Evolutionary conservation across 345 rosid species (phyloP).

Genomic region (Zanthoxylum bungeanum): DNA sequence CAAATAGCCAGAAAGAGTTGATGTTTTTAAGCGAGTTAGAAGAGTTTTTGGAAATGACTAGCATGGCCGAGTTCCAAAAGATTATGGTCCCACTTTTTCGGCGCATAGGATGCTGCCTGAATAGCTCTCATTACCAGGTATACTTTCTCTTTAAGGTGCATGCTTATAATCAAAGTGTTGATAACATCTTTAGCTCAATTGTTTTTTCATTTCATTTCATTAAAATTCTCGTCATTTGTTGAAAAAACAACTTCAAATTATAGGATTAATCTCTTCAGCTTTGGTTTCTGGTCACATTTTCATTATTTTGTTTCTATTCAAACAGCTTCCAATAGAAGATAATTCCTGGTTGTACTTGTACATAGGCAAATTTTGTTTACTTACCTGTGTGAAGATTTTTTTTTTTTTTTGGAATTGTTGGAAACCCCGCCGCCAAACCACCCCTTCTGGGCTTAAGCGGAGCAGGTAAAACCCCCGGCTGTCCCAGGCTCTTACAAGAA

Average conservation of each 20-base stretch:
- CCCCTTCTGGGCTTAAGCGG: too few species aligned
- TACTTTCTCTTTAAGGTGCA: background rate
- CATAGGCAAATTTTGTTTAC: background rate
- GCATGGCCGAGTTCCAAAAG: conserved; percentile 56
- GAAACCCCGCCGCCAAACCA: too few species aligned
- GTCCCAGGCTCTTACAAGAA: too few species aligned
- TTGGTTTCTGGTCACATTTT: background rate
- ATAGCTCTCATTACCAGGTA: conserved; percentile 82
- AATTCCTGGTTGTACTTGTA: background rate
- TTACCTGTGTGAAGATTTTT: background rate
- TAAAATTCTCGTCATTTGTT: background rate
- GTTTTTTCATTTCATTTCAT: background rate
- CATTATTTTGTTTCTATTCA: background rate
- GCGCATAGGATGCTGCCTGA: conserved; percentile 64
- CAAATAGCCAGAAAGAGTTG: conserved; percentile 81
- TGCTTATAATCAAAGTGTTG: background rate
- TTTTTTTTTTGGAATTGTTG: too few species aligned
- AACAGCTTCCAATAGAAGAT: background rate
- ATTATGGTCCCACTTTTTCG: conserved; percentile 61
- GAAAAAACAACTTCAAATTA: background rate
- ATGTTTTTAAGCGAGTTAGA: conserved; percentile 83
- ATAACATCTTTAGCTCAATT: background rate
- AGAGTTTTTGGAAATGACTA: conserved; percentile 70
- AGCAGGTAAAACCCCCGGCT: too few species aligned
- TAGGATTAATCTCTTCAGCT: background rate